Percentiles rank a stretch among this genome's conserved stretches.
Evolutionary conservation across 176 grass and related monocot species (phyloP).

Genomic region (Metroxylon sagu): DNA sequence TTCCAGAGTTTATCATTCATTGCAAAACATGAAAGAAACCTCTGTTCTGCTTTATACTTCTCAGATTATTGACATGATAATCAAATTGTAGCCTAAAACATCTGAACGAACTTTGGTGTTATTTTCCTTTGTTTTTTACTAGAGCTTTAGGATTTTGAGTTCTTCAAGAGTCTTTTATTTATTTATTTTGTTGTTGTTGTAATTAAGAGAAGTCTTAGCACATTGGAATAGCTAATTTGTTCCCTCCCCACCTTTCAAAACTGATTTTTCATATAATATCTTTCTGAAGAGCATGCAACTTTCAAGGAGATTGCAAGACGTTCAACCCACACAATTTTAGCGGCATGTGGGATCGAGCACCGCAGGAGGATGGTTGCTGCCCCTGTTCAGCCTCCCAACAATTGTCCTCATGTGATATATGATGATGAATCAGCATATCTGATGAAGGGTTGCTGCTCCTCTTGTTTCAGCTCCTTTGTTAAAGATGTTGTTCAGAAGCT

Average conservation of each 20-base stretch:
- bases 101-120: no score
- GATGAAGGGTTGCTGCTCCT: constrained; percentile 33
- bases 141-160: no score
- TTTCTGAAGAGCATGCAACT: constrained; percentile 32
- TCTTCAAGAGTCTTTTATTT: no score
- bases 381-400: constrained; percentile 18
- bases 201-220: no score
- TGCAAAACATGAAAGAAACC: no score
- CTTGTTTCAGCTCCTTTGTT: constrained; percentile 39
- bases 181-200: no score
- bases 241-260: background rate
- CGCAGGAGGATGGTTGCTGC: constrained; percentile 29
- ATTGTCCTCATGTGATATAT: constrained; percentile 19
- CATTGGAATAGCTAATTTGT: no score
- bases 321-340: constrained; percentile 33
- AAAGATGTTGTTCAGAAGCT: constrained; percentile 34
- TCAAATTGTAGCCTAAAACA: no score
- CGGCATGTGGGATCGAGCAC: constrained; percentile 39
- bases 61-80: no score
- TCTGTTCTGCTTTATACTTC: no score
- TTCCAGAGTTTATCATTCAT: no score
- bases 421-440: constrained; percentile 17
- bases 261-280: constrained; percentile 24
- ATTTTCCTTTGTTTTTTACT: no score
- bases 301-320: constrained; percentile 25